These are phyloP conservation scores for Ramularia endophylla DNA, from an alignment of 2,329 filamentous ascomycete species.

Conservation along the genomic window DNA sequence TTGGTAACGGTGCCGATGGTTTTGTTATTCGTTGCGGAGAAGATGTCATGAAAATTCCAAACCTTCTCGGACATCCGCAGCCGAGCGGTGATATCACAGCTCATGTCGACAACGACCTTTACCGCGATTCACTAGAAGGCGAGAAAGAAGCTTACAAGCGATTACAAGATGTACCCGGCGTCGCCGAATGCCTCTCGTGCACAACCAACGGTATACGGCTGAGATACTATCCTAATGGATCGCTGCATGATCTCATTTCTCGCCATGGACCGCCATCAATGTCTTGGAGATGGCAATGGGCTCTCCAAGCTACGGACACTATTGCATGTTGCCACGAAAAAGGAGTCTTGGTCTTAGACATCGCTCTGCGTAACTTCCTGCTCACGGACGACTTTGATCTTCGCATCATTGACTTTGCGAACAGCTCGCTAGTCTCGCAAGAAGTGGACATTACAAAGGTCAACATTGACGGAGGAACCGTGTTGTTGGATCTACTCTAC, in stretches of 20 bases:
- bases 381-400: slow-evolving; percentile 13
- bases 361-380: slow-evolving; percentile 14
- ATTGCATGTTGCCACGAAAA: slow-evolving; percentile 13
- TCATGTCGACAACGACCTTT: slow-evolving; percentile 7
- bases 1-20: slow-evolving; percentile 11
- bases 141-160: slow-evolving; percentile 13
- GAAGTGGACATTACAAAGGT: slow-evolving; percentile 8
- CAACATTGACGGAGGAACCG: slow-evolving; percentile 10
- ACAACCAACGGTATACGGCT: slow-evolving; percentile 11
- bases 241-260: slow-evolving; percentile 10
- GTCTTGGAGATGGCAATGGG: slow-evolving; percentile 11
- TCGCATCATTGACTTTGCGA: slow-evolving; percentile 14
- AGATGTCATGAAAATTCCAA: slow-evolving; percentile 11
- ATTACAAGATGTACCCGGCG: slow-evolving; percentile 9
- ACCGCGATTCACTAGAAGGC: slow-evolving; percentile 8
- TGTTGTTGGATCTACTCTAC: slow-evolving; percentile 10
- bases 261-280: slow-evolving; percentile 8
- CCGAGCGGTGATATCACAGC: slow-evolving; percentile 6
- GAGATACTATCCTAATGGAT: slow-evolving; percentile 9
- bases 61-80: slow-evolving; percentile 8
- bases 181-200: slow-evolving; percentile 11
- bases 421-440: slow-evolving; percentile 10
- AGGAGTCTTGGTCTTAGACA: slow-evolving; percentile 13
- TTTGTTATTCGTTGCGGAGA: slow-evolving; percentile 8
- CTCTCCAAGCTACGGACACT: slow-evolving; percentile 13